These are phyloP conservation scores for Plectranthus barbatus DNA, from an alignment of 257 asterid genomes.

Conservation along the genomic window DNA sequence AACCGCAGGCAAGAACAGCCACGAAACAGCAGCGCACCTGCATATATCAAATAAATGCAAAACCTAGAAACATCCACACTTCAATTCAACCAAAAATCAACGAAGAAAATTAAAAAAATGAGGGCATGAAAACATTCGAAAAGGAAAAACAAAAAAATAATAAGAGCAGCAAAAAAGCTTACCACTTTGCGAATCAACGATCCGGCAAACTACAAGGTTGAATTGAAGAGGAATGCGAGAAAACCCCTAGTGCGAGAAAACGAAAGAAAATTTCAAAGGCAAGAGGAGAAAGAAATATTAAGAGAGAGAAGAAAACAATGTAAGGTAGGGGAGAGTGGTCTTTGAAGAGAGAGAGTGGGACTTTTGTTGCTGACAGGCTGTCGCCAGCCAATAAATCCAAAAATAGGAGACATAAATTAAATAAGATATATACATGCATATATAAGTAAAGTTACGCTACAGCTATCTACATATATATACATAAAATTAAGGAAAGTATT, in stretches of 20 bases:
- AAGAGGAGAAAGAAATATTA: slow-evolving; percentile 1
- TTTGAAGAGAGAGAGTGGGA: slow-evolving; percentile 20
- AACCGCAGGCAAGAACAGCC: not conserved
- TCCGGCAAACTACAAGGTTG: slow-evolving; percentile 19
- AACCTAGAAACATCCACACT: slow-evolving; percentile 10
- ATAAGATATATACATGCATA: not conserved
- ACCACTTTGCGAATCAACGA: slow-evolving; percentile 19
- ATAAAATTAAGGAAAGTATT: no score
- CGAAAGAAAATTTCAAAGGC: not conserved
- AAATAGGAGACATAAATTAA: not conserved
- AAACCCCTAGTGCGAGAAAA: slow-evolving; percentile 25
- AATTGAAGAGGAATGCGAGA: slow-evolving; percentile 15
- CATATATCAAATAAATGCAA: not conserved
- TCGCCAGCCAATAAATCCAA: slow-evolving; percentile 36
- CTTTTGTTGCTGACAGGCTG: slow-evolving; percentile 37
- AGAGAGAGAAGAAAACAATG: slow-evolving; percentile 15
- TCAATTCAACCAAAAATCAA: slow-evolving; percentile 8
- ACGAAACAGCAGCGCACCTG: slow-evolving; percentile 6
- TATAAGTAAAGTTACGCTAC: slow-evolving; percentile 4
- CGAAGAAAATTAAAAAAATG: not conserved
- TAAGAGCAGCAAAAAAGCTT: slow-evolving; percentile 12
- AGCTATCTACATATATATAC: not conserved
- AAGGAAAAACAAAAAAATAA: not conserved
- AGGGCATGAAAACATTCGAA: not conserved
- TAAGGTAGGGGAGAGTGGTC: slow-evolving; percentile 28